A percentile compares a stretch with the other conserved stretches of the same genome.
These are phyloP conservation scores for Candida koratica DNA, from an alignment of 805 yeast genomes.

Conservation along the genomic window DNA sequence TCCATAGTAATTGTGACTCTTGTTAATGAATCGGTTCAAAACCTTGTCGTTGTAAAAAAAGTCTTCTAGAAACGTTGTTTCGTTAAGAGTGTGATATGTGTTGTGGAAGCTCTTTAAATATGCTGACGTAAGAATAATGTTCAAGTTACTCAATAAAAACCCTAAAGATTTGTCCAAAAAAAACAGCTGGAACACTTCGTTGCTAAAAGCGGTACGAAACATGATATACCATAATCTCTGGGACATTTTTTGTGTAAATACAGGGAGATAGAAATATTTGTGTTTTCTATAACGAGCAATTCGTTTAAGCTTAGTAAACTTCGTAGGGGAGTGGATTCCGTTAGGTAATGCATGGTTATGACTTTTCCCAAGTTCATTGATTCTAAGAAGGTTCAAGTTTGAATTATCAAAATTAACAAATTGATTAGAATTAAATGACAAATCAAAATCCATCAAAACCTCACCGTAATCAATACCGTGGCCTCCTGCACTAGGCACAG, in stretches of 20 bases:
- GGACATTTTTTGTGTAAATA: constrained; percentile 7
- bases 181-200: constrained; percentile 24
- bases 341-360: constrained; percentile 19
- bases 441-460: constrained; percentile 12
- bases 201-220: constrained; percentile 18
- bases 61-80: constrained; percentile 9
- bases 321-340: constrained; percentile 14
- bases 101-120: constrained; percentile 16
- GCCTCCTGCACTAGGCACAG: neutral
- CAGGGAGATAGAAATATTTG: constrained; percentile 12
- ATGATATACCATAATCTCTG: constrained; percentile 28
- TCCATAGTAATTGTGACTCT: constrained; percentile 34
- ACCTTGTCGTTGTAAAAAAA: constrained; percentile 26
- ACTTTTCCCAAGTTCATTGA: constrained; percentile 2
- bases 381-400: constrained; percentile 6
- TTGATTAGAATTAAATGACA: constrained; percentile 12
- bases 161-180: constrained; percentile 37
- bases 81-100: constrained; percentile 13
- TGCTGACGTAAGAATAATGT: constrained; percentile 14
- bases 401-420: constrained; percentile 12
- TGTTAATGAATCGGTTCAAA: constrained; percentile 26
- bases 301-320: constrained; percentile 12
- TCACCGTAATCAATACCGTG: constrained; percentile 1
- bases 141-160: constrained; percentile 15
- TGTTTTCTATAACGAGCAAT: neutral